Evolutionary conservation across 2,329 filamentous ascomycete genomes (phyloP).

Genomic region (Ceratocystis diversiconidia): DNA sequence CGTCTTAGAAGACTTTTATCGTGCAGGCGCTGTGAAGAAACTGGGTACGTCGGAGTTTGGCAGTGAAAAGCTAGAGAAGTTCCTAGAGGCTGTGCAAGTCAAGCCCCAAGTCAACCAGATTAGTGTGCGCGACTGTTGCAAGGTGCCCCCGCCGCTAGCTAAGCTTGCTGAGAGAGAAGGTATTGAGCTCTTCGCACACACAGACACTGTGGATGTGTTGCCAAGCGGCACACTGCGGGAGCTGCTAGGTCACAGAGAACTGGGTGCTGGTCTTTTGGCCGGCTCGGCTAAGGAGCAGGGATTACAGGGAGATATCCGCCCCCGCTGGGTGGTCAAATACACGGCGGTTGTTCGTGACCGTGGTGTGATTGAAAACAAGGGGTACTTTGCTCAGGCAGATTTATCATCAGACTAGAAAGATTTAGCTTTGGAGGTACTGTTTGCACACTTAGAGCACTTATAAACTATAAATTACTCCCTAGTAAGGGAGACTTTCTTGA

Average conservation of each 20-base stretch:
- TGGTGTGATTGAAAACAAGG: slow-evolving; percentile 95
- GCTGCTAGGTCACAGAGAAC: slow-evolving; percentile 57
- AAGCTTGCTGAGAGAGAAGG: slow-evolving; percentile 67
- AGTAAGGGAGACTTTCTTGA: not conserved
- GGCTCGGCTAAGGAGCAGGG: slow-evolving; percentile 38
- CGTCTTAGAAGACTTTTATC: slow-evolving; percentile 58
- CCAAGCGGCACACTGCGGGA: slow-evolving; percentile 74
- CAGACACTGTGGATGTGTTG: slow-evolving; percentile 83
- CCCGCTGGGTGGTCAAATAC: slow-evolving; percentile 94
- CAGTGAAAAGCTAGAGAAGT: slow-evolving; percentile 62
- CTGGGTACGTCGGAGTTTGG: slow-evolving; percentile 89
- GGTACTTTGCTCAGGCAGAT: slow-evolving; percentile 82
- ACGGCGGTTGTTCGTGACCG: slow-evolving; percentile 87
- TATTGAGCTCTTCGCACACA: slow-evolving; percentile 84
- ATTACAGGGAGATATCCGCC: slow-evolving; percentile 62
- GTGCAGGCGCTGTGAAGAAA: slow-evolving; percentile 54
- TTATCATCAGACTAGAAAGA: slow-evolving; percentile 32
- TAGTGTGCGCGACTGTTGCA: slow-evolving; percentile 90
- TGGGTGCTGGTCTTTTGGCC: slow-evolving; percentile 58
- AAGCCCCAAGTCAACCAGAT: slow-evolving; percentile 84
- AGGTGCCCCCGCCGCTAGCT: slow-evolving; percentile 76
- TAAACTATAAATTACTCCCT: not conserved
- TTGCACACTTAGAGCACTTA: not conserved
- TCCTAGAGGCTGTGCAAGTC: slow-evolving; percentile 56
- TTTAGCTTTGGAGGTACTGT: not conserved